Conservation (phyloP, 768 basidiomycete species). For the Amyloporia xantha region DNA sequence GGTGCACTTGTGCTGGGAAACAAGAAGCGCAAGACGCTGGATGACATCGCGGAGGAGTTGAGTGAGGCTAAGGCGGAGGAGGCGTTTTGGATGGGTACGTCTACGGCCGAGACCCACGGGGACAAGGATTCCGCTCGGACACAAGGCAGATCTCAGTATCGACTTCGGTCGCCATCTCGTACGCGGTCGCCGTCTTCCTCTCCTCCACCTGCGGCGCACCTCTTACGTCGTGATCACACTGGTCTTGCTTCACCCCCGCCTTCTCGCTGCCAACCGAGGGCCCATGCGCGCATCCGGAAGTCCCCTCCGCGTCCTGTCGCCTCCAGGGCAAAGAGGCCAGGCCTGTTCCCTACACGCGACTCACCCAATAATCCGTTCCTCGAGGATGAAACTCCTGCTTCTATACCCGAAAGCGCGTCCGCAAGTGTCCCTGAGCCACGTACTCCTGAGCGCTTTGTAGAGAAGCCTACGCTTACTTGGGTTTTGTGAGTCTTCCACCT, state of each 20-base stretch:
- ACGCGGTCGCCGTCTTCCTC: constrained; percentile 25
- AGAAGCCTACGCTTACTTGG: constrained; percentile 59
- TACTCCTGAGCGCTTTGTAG: constrained; percentile 37
- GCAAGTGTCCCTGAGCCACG: constrained; percentile 24
- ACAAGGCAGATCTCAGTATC: background rate
- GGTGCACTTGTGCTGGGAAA: constrained; percentile 18
- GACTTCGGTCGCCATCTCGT: constrained; percentile 12
- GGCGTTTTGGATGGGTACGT: constrained; percentile 22
- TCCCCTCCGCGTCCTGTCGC: constrained; percentile 36
- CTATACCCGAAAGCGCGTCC: constrained; percentile 16
- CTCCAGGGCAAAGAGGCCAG: constrained; percentile 26
- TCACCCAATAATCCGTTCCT: constrained; percentile 73
- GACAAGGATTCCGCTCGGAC: background rate
- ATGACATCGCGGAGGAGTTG: constrained; percentile 23
- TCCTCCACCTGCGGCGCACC: constrained; percentile 18
- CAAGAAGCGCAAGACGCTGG: constrained; percentile 23
- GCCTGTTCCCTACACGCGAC: constrained; percentile 39
- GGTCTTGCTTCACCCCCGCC: constrained; percentile 60
- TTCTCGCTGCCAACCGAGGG: constrained; percentile 33
- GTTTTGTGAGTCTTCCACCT: constrained; percentile 53
- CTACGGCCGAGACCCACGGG: background rate
- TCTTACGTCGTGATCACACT: constrained; percentile 19
- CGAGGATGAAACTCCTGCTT: constrained; percentile 27
- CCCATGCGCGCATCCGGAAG: constrained; percentile 13
- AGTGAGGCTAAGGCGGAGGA: constrained; percentile 20